These are phyloP conservation scores for Akanthomyces uredinophilus DNA, from an alignment of 2,329 filamentous ascomycete genomes.

Conservation along the genomic window DNA sequence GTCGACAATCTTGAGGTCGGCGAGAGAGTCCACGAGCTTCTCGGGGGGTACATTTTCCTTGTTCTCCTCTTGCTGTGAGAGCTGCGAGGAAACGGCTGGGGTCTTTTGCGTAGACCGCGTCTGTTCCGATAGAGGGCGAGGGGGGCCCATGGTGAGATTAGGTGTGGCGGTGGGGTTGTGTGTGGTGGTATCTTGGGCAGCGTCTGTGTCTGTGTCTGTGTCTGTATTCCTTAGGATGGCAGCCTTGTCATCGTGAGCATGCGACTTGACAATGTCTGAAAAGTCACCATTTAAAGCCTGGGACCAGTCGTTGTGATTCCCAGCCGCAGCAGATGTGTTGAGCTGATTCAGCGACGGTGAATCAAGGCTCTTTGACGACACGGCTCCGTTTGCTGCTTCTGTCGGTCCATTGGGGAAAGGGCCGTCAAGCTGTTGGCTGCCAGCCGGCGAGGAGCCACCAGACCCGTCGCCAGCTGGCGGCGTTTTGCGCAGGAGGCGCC, in stretches of 20 bases:
- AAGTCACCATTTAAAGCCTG: slow-evolving; percentile 2
- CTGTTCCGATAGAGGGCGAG: slow-evolving; percentile 24
- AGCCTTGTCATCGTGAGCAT: neutral
- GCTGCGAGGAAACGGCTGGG: neutral
- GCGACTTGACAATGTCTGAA: slow-evolving; percentile 8
- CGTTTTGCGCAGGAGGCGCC: slow-evolving; percentile 24
- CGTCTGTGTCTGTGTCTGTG: too few species aligned
- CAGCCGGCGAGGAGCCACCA: slow-evolving; percentile 10
- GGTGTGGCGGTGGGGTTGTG: neutral
- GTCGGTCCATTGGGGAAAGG: neutral
- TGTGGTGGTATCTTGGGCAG: neutral
- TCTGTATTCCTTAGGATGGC: neutral
- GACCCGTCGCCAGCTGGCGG: slow-evolving; percentile 4
- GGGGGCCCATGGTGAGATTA: slow-evolving; percentile 4
- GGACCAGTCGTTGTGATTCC: slow-evolving; percentile 4
- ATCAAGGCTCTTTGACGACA: neutral
- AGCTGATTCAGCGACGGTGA: neutral
- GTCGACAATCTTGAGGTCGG: slow-evolving; percentile 4
- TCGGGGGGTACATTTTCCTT: slow-evolving; percentile 15
- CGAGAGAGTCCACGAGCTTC: neutral
- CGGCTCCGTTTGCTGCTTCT: neutral
- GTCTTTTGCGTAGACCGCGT: slow-evolving; percentile 37
- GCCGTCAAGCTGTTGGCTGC: neutral
- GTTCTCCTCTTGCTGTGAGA: neutral
- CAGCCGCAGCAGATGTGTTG: neutral